Evolutionary conservation across 1,284 basidiomycete genomes (phyloP), one percentile per base, ranked within the genome.

Genomic region (Mycena sp.): DNA sequence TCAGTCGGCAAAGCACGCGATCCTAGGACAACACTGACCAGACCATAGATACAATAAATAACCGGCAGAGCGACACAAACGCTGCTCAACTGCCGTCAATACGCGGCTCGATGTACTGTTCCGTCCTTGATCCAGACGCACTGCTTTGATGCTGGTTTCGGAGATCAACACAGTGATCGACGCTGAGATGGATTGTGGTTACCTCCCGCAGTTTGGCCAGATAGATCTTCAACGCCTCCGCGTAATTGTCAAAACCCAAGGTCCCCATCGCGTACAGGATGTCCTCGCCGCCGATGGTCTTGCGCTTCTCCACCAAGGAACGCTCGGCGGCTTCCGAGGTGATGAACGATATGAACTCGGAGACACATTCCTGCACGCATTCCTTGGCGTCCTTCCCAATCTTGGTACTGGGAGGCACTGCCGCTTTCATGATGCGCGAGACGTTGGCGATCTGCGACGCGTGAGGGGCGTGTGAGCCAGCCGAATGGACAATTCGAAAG

Each of bases 321-420:
- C 93, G 93, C 77, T 96, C 94, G 17, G 91, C 91, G 2, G 94
- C 94, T 74, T 96, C 94, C 37, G 89, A 91, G 25, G 94, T 96
- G 76, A 98, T 93, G 81, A 98, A 98, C 70, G 89, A 91, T 76
- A 98, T 98, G 79, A 97, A 96, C 80, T 98, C 96, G 38, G 92
- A 95, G 51, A 97, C 94, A 78, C 95, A 97, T 78, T 97, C 94
- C 77, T 98, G 96, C 41, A 98, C 94, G 76, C 93, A 95, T 78
- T 98, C 95, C 76, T 98, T 98, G 25, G 95, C 94, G 77, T 98
- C 96, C 76, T 96, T 97, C 5, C 94, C 93, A 70, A 98, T 96
- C 80, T 98, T 98, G 28, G 95, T 94, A n/a, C 92, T 93, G 1
- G 89, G 82, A 0, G 96, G 96, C 2, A 98, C 88, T 2, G 92